Conservation (phyloP, 805 yeast species). For the Cyberlindnera xylosilytica region DNA sequence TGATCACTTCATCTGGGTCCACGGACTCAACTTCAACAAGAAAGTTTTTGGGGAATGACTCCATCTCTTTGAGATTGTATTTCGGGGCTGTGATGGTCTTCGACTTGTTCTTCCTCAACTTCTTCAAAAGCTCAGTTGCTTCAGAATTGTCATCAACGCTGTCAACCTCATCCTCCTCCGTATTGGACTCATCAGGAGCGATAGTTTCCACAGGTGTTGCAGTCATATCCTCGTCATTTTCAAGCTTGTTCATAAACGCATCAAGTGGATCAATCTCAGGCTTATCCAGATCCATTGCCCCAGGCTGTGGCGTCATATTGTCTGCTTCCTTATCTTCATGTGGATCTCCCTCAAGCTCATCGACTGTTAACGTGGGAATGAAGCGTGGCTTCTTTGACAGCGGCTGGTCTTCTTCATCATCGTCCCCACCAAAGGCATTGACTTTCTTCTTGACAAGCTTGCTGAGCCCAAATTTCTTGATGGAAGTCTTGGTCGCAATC, state of each 20-base stretch:
- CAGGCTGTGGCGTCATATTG: too few relatives aligned
- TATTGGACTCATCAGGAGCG: constrained; percentile 22
- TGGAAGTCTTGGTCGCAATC: not conserved
- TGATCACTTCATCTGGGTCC: constrained; percentile 53
- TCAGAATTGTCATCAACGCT: constrained; percentile 31
- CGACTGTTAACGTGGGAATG: constrained; percentile 16
- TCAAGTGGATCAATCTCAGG: constrained; percentile 44
- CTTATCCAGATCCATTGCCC: not conserved
- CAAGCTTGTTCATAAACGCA: constrained; percentile 36
- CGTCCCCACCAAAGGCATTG: constrained; percentile 29
- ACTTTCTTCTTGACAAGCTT: constrained; percentile 12
- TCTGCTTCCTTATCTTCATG: too few relatives aligned
- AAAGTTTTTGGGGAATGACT: constrained; percentile 57
- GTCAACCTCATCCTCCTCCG: constrained; percentile 28
- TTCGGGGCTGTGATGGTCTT: constrained; percentile 41
- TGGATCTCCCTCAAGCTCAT: constrained; percentile 5
- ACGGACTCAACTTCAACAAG: constrained; percentile 49
- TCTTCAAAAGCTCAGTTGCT: constrained; percentile 31
- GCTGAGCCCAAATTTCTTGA: constrained; percentile 4
- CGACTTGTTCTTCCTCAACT: constrained; percentile 48
- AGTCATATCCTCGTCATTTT: constrained; percentile 21
- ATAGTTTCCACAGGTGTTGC: not conserved
- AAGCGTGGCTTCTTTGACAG: constrained; percentile 19
- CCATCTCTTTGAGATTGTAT: constrained; percentile 38
- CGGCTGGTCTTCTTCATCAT: constrained; percentile 27